phyloP scores from a whole-genome alignment of 495 filamentous ascomycete species.

The Clavariopsis aquatica region DNA sequence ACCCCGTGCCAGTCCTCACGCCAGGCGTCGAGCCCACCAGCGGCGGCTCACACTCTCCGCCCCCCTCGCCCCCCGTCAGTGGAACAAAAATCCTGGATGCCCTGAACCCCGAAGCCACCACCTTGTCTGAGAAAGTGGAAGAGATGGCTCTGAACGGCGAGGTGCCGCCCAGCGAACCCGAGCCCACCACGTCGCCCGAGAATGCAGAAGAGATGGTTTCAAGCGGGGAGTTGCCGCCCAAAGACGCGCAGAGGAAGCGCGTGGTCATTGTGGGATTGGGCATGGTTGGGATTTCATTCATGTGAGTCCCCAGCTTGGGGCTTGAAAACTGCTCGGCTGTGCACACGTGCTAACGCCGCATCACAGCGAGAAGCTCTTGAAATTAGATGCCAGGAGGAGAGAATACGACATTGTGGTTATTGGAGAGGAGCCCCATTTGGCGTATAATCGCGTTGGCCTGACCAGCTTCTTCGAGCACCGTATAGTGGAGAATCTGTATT shows the following conservation, averaged over 20 bases:
- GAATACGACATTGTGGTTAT: conserved; percentile 88
- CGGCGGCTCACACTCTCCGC: conserved; percentile 21
- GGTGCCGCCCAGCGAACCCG: conserved; percentile 39
- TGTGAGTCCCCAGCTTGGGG: conserved; percentile 71
- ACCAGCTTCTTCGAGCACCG: conserved; percentile 92
- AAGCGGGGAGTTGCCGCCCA: conserved; percentile 30
- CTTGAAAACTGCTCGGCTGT: too few species aligned
- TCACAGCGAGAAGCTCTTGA: conserved; percentile 89
- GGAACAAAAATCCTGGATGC: conserved; percentile 11
- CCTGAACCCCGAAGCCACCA: conserved; percentile 39
- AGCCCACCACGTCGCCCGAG: conserved; percentile 42
- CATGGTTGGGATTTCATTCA: conserved; percentile 94
- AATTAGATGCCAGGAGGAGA: conserved; percentile 72
- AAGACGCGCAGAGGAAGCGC: conserved; percentile 55
- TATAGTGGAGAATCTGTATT: conserved; percentile 83
- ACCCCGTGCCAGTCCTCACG: conserved; percentile 23
- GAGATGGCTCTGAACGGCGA: not conserved
- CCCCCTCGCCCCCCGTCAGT: not conserved
- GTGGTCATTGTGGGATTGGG: conserved; percentile 89
- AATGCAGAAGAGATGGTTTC: conserved; percentile 22
- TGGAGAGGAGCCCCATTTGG: conserved; percentile 87
- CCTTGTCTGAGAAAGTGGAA: conserved; percentile 39
- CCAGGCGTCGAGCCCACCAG: conserved; percentile 29
- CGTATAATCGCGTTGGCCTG: conserved; percentile 95
- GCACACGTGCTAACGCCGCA: not conserved